These are phyloP conservation scores for Murraya paniculata DNA, from an alignment of 345 rosid species.

Conservation along the genomic window DNA sequence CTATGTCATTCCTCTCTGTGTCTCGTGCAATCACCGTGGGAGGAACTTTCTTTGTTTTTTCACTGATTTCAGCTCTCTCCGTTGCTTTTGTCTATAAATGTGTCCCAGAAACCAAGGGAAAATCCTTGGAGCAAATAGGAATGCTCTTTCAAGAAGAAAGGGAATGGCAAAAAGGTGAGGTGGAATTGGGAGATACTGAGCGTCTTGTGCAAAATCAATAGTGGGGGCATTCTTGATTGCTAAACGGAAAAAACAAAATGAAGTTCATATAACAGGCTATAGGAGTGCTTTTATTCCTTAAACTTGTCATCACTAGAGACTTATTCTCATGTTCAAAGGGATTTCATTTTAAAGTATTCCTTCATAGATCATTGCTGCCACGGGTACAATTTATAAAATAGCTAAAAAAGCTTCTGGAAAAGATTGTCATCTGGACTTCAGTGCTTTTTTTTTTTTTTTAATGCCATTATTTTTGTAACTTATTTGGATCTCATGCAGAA, in stretches of 20 bases:
- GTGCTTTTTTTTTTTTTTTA: not conserved
- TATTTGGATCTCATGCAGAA: not conserved
- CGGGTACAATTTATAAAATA: not conserved
- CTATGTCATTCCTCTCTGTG: slow-evolving; percentile 67
- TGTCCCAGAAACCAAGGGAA: slow-evolving; percentile 72
- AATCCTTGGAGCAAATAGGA: slow-evolving; percentile 65
- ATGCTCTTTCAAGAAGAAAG: slow-evolving; percentile 36
- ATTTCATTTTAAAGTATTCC: slow-evolving; percentile 1
- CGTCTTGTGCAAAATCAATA: slow-evolving; percentile 17
- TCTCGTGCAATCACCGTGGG: slow-evolving; percentile 49
- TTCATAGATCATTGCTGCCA: not conserved
- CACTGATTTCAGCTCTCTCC: slow-evolving; percentile 40
- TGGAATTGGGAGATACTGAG: slow-evolving; percentile 21
- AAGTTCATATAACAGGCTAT: not conserved
- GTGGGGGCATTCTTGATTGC: not conserved
- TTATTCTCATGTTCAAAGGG: not conserved
- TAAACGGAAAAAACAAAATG: not conserved
- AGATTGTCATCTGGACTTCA: not conserved
- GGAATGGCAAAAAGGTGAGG: slow-evolving; percentile 30
- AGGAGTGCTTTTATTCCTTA: not conserved
- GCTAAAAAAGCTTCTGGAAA: not conserved
- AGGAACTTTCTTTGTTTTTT: slow-evolving; percentile 55
- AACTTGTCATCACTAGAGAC: not conserved
- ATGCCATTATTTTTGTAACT: not conserved
- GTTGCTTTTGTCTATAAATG: slow-evolving; percentile 41